phyloP scores from a whole-genome alignment of 305 asterid genomes.

The Ruellia speciosa region DNA sequence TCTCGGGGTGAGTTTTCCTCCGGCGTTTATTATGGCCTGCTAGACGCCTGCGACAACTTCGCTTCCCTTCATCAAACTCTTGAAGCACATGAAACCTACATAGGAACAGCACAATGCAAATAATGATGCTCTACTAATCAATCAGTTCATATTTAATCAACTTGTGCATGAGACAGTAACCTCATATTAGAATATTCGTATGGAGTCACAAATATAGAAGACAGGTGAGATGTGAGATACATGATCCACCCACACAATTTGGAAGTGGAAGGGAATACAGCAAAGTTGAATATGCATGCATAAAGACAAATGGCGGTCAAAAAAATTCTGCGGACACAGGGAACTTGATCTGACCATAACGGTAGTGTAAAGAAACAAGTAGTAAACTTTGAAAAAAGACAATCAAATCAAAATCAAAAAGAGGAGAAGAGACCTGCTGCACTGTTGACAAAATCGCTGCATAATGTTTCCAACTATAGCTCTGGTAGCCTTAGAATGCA shows the following conservation, averaged over 20 bases:
- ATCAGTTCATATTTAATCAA: too few species aligned
- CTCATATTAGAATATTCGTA: background rate
- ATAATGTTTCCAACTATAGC: constrained; percentile 66
- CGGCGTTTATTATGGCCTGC: constrained; percentile 90
- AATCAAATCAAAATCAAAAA: background rate
- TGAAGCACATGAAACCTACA: constrained; percentile 82
- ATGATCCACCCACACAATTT: constrained; percentile 2
- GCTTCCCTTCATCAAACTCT: constrained; percentile 96
- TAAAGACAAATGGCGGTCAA: background rate
- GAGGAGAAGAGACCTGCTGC: constrained; percentile 66
- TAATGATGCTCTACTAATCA: background rate
- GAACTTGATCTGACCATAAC: background rate
- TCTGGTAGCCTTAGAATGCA: constrained; percentile 73
- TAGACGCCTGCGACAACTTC: constrained; percentile 95
- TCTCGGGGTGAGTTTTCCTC: constrained; percentile 89
- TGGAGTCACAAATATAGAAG: constrained; percentile 2
- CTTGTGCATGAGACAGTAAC: too few species aligned
- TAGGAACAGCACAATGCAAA: constrained; percentile 12
- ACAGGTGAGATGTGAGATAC: background rate
- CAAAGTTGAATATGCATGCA: background rate
- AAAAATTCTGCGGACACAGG: background rate
- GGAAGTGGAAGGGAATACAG: constrained; percentile 3
- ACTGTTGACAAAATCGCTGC: constrained; percentile 97
- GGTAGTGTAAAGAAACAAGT: constrained; percentile 1
- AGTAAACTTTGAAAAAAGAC: constrained; percentile 2